A percentile compares a stretch with the other conserved stretches of the same genome.
Conservation (phyloP, 169 alveolate species). For the Eimeria necatrix region DNA sequence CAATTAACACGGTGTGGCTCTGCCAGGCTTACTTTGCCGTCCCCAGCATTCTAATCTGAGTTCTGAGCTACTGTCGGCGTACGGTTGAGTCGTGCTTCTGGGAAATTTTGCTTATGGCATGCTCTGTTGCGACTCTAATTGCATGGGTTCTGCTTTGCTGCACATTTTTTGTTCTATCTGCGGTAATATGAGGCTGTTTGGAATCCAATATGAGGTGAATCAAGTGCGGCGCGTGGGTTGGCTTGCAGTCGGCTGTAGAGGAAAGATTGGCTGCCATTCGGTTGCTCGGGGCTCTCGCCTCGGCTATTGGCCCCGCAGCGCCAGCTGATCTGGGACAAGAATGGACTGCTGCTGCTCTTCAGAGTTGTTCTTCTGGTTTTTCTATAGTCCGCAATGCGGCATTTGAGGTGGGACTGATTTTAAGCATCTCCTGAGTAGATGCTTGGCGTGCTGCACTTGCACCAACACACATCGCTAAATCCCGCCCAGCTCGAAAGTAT, state of each 20-base stretch:
- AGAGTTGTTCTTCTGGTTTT: conserved; percentile 56
- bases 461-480: no score
- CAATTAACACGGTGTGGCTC: conserved; percentile 77
- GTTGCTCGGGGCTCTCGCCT: conserved; percentile 76
- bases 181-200: neutral
- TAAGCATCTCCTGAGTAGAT: no score
- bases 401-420: conserved; percentile 34
- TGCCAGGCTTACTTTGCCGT: neutral
- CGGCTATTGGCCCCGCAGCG: conserved; percentile 24
- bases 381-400: conserved; percentile 75
- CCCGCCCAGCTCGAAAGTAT: no score
- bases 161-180: neutral
- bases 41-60: neutral
- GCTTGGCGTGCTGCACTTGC: no score
- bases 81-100: neutral
- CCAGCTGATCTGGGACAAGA: conserved; percentile 48
- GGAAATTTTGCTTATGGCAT: neutral
- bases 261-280: conserved; percentile 75
- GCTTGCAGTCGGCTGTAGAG: conserved; percentile 71
- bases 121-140: neutral
- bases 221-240: conserved; percentile 1
- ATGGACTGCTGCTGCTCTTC: conserved; percentile 70
- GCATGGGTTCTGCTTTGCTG: neutral
- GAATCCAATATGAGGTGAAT: neutral
- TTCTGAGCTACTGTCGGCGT: neutral